A percentile compares a stretch with the other conserved stretches of the same genome.
These are phyloP conservation scores for Phlegmacium glaucopus DNA, from an alignment of 768 basidiomycete species.

Conservation along the genomic window DNA sequence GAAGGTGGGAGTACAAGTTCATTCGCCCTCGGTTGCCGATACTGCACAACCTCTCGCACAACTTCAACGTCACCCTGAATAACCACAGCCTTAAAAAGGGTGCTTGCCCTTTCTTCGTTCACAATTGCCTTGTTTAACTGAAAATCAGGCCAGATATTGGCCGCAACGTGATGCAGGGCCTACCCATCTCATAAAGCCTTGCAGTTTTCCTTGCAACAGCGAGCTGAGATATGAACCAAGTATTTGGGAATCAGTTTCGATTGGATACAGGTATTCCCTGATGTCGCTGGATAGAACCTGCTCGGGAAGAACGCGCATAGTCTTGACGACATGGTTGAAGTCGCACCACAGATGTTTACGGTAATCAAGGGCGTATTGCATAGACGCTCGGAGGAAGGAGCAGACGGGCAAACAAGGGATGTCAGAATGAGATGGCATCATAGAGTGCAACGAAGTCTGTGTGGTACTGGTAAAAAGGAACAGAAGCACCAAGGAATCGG, in stretches of 20 bases:
- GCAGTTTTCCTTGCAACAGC: constrained; percentile 40
- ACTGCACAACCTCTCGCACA: constrained; percentile 53
- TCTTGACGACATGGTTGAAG: constrained; percentile 61
- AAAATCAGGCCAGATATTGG: constrained; percentile 70
- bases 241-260: constrained; percentile 60
- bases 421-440: constrained; percentile 84
- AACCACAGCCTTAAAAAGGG: constrained; percentile 50
- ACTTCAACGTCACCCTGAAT: constrained; percentile 43
- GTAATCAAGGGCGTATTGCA: constrained; percentile 79
- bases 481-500: constrained; percentile 57
- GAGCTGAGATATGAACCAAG: constrained; percentile 62
- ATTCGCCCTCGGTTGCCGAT: constrained; percentile 45
- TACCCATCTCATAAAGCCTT: constrained; percentile 62
- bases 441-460: constrained; percentile 90
- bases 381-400: constrained; percentile 74
- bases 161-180: constrained; percentile 80
- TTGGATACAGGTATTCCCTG: constrained; percentile 66
- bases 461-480: constrained; percentile 93
- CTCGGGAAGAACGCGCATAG: constrained; percentile 47
- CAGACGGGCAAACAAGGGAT: constrained; percentile 70
- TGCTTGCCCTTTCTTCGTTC: constrained; percentile 35
- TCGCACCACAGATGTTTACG: constrained; percentile 84
- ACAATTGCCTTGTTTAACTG: constrained; percentile 16
- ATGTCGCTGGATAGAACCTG: constrained; percentile 52
- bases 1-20: constrained; percentile 41